A percentile compares a stretch with the other conserved stretches of the same genome.
phyloP scores from a whole-genome alignment of 208 protist species.

The Phytomonas sp. region DNA sequence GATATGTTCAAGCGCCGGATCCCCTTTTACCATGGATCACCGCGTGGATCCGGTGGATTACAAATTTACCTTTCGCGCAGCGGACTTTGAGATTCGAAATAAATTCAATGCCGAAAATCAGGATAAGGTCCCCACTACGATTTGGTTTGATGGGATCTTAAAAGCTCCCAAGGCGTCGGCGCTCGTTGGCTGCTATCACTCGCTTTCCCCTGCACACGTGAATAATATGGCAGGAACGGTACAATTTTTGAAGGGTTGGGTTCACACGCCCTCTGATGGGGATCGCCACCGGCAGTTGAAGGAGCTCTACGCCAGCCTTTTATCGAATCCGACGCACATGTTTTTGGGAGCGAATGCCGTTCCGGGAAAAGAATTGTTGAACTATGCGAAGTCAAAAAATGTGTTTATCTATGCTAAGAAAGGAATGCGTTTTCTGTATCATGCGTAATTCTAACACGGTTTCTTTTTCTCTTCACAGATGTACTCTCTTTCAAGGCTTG shows the following conservation, averaged over 20 bases:
- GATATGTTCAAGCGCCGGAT: conserved; percentile 69
- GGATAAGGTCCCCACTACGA: conserved; percentile 57
- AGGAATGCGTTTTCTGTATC: conserved; percentile 53
- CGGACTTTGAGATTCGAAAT: conserved; percentile 64
- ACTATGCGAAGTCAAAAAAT: conserved; percentile 70
- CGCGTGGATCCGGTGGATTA: conserved; percentile 79
- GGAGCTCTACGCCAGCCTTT: conserved; percentile 40
- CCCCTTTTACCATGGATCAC: conserved; percentile 82
- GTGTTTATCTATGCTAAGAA: conserved; percentile 81
- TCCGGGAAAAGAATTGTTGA: conserved; percentile 65
- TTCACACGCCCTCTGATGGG: conserved; percentile 44
- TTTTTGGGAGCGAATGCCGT: conserved; percentile 66
- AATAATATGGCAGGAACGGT: conserved; percentile 51
- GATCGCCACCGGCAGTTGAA: conserved; percentile 77
- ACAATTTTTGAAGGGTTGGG: conserved; percentile 67
- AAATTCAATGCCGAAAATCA: conserved; percentile 61
- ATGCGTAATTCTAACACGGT: conserved; percentile 1
- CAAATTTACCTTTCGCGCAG: conserved; percentile 75
- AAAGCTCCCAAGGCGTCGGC: conserved; percentile 48
- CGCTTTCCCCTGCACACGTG: conserved; percentile 46
- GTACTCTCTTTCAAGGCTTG: neutral
- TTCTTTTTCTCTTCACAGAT: conserved; percentile 9
- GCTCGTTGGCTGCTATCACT: conserved; percentile 46
- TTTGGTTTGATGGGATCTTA: conserved; percentile 81
- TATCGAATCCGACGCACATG: conserved; percentile 45